These are phyloP conservation scores for Penicillium nordicum DNA, from an alignment of 2,329 filamentous ascomycete species.

Conservation along the genomic window DNA sequence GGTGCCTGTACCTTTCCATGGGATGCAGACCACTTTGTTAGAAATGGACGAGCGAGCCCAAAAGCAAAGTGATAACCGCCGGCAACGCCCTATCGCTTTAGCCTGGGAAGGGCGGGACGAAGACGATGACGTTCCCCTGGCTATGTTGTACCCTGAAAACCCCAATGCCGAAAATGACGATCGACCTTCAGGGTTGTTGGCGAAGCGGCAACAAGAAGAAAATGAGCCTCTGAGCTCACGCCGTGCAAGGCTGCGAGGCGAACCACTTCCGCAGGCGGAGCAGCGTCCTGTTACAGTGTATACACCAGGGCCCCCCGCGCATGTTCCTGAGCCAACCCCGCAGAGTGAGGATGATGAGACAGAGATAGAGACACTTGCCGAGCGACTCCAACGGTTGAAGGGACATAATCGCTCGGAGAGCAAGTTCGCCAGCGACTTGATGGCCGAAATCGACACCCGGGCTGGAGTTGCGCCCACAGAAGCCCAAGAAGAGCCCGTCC, in stretches of 20 bases:
- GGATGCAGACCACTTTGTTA: conserved; percentile 86
- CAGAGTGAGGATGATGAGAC: conserved; percentile 40
- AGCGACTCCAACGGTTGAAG: conserved; percentile 43
- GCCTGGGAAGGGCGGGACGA: conserved; percentile 74
- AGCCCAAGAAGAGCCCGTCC: conserved; percentile 18
- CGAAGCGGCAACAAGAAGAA: conserved; percentile 81
- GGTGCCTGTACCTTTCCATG: conserved; percentile 54
- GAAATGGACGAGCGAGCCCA: conserved; percentile 89
- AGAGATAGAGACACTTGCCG: conserved; percentile 47
- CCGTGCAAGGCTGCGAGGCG: conserved; percentile 69
- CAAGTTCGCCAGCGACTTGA: conserved; percentile 45
- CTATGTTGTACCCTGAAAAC: conserved; percentile 65
- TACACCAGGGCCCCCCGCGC: conserved; percentile 20
- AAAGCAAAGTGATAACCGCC: conserved; percentile 66
- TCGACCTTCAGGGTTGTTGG: conserved; percentile 47
- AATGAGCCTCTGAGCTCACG: conserved; percentile 82
- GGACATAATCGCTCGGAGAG: conserved; percentile 34
- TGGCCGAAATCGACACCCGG: conserved; percentile 40
- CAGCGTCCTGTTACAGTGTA: conserved; percentile 37
- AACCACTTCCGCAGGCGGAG: conserved; percentile 37
- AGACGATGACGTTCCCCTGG: conserved; percentile 86
- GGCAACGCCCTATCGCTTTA: conserved; percentile 74
- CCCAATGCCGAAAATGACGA: conserved; percentile 30
- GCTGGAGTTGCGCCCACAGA: conserved; percentile 24
- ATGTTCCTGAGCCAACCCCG: conserved; percentile 24